These are phyloP conservation scores for Paramyrothecium roridum DNA, from an alignment of 2,329 filamentous ascomycete genomes.

Conservation along the genomic window DNA sequence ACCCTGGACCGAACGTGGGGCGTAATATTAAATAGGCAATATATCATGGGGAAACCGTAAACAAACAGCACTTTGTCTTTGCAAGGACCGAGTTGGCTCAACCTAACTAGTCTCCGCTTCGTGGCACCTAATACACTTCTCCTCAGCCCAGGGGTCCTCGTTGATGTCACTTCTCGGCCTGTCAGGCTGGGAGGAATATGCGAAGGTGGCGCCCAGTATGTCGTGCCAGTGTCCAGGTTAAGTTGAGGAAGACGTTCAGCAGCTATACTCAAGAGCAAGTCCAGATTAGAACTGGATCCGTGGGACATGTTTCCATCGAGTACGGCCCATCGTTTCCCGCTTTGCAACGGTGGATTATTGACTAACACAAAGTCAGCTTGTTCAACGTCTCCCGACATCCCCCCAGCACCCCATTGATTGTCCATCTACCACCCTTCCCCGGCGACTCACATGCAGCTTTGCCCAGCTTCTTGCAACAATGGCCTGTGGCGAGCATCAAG, in stretches of 20 bases:
- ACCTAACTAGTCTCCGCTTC: too few relatives aligned
- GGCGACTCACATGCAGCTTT: slow-evolving; percentile 22
- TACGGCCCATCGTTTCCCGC: slow-evolving; percentile 25
- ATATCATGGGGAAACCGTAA: too few relatives aligned
- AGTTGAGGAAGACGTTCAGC: slow-evolving; percentile 15
- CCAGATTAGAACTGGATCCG: slow-evolving; percentile 43
- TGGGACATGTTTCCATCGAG: slow-evolving; percentile 49
- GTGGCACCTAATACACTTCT: too few relatives aligned
- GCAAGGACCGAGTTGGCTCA: too few relatives aligned
- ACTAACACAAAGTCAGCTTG: slow-evolving; percentile 30
- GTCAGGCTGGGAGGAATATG: slow-evolving; percentile 13
- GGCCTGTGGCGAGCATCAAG: slow-evolving; percentile 53
- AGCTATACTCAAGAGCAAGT: slow-evolving; percentile 33
- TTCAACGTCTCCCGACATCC: slow-evolving; percentile 39
- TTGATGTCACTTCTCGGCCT: not conserved
- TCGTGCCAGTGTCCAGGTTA: not conserved
- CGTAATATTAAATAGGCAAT: too few relatives aligned
- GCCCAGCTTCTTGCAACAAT: slow-evolving; percentile 37
- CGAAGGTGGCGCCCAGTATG: slow-evolving; percentile 9
- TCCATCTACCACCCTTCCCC: slow-evolving; percentile 53
- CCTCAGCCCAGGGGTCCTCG: too few relatives aligned
- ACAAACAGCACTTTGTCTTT: too few relatives aligned
- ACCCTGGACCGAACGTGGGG: too few relatives aligned
- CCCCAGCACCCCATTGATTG: slow-evolving; percentile 41
- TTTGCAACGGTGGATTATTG: not conserved